phyloP scores from a whole-genome alignment of 192 early-diverging fungal genomes.

The Podila horticola region DNA sequence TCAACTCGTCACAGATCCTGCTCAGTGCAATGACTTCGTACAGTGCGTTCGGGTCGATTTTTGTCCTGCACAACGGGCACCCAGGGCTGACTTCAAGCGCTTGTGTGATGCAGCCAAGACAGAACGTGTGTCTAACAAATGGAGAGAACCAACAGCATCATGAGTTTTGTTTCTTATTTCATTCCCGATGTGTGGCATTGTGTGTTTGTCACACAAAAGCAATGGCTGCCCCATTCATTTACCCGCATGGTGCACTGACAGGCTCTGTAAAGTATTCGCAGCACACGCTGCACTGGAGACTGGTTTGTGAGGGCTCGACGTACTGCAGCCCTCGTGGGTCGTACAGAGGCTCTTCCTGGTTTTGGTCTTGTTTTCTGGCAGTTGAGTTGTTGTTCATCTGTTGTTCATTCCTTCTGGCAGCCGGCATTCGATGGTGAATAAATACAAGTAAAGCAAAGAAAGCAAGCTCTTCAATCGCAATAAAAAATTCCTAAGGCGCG shows the following conservation, averaged over 20 bases:
- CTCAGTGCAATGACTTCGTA: constrained; percentile 65
- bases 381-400: neutral
- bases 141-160: constrained; percentile 1
- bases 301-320: constrained; percentile 39
- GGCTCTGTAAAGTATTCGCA: constrained; percentile 52
- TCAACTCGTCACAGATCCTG: constrained; percentile 77
- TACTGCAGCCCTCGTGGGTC: constrained; percentile 46
- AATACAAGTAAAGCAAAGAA: neutral
- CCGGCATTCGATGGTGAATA: neutral
- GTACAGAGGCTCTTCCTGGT: constrained; percentile 19
- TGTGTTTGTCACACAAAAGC: too few relatives aligned
- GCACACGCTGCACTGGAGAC: constrained; percentile 52
- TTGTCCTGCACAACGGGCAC: constrained; percentile 72
- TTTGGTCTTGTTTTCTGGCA: neutral
- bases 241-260: constrained; percentile 51
- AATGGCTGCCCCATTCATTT: neutral
- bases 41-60: constrained; percentile 51
- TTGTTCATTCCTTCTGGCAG: constrained; percentile 3
- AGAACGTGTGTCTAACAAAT: constrained; percentile 72
- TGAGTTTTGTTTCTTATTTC: neutral
- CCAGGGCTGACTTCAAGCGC: constrained; percentile 54
- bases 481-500: too few relatives aligned
- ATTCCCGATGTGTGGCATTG: neutral
- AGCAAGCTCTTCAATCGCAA: neutral
- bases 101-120: constrained; percentile 65